These are phyloP conservation scores for Bothriochloa decipiens DNA, from an alignment of 176 grass and related monocot genomes.

Conservation along the genomic window DNA sequence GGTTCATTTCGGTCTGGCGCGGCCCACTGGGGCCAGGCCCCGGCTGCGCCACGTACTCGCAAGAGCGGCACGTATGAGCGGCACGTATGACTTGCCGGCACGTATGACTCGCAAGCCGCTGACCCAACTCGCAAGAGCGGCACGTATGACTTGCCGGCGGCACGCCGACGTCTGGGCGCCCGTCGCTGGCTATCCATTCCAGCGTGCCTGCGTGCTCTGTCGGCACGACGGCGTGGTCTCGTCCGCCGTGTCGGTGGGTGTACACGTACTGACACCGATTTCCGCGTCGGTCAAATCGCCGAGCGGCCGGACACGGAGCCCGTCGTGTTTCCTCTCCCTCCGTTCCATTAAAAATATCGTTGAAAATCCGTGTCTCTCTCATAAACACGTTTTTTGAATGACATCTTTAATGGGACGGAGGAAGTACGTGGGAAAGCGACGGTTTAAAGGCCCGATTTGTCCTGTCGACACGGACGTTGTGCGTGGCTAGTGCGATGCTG, in stretches of 20 bases:
- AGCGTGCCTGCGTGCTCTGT: background rate
- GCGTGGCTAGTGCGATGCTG: conserved; percentile 28
- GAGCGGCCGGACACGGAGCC: background rate
- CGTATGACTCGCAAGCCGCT: too few relatives aligned
- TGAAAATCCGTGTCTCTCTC: too few relatives aligned
- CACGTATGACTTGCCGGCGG: too few relatives aligned
- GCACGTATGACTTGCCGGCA: too few relatives aligned
- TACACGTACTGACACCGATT: background rate
- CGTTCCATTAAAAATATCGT: too few relatives aligned
- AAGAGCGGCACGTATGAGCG: background rate
- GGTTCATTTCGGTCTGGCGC: background rate
- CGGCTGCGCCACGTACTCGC: background rate
- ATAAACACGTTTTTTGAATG: too few relatives aligned
- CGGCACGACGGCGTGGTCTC: background rate
- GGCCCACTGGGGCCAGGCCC: too few relatives aligned
- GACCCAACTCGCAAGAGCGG: background rate
- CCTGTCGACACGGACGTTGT: background rate
- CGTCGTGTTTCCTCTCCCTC: too few relatives aligned
- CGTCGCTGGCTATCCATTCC: background rate
- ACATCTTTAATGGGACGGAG: too few relatives aligned
- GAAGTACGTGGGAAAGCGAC: background rate
- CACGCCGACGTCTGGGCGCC: background rate
- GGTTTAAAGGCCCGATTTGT: background rate
- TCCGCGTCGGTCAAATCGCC: background rate
- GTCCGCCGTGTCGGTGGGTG: background rate